Evolutionary conservation across 2,329 filamentous ascomycete genomes (phyloP).

Genomic region (Ilyonectria robusta): DNA sequence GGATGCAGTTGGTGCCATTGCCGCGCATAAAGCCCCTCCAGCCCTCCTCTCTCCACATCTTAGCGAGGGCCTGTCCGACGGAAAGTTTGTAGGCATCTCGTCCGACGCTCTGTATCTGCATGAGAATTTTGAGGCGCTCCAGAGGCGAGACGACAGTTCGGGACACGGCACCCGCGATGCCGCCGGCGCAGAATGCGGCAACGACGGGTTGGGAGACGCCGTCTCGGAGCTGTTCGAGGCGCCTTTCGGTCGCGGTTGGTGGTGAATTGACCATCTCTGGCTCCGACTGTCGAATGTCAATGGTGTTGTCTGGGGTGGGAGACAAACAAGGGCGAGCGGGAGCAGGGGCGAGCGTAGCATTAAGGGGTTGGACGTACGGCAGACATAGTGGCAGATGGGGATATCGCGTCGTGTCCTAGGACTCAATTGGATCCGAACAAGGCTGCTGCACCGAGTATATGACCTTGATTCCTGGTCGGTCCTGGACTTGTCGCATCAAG

Average conservation of each 20-base stretch:
- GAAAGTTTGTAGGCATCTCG: slow-evolving; percentile 95
- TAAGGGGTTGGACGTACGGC: slow-evolving; percentile 43
- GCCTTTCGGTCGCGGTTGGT: slow-evolving; percentile 46
- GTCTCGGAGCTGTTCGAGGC: slow-evolving; percentile 57
- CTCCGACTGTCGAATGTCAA: slow-evolving; percentile 44
- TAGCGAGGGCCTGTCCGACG: slow-evolving; percentile 87
- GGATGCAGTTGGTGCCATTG: slow-evolving; percentile 98
- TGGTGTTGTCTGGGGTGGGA: slow-evolving; percentile 2
- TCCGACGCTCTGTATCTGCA: slow-evolving; percentile 93
- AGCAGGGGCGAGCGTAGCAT: background rate
- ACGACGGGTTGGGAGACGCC: slow-evolving; percentile 85
- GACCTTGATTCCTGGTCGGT: slow-evolving; percentile 33
- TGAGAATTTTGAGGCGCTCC: slow-evolving; percentile 96
- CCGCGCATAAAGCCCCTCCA: slow-evolving; percentile 98
- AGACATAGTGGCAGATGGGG: slow-evolving; percentile 46
- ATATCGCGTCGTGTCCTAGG: slow-evolving; percentile 27
- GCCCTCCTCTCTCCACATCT: slow-evolving; percentile 98
- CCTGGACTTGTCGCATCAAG: slow-evolving; percentile 40
- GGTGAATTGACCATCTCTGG: slow-evolving; percentile 46
- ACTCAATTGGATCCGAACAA: slow-evolving; percentile 39
- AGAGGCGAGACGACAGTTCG: slow-evolving; percentile 96
- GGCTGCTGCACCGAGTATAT: slow-evolving; percentile 36
- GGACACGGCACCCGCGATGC: slow-evolving; percentile 96
- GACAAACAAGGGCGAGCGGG: background rate
- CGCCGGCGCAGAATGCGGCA: slow-evolving; percentile 94